Conservation (phyloP, 2,329 filamentous ascomycete genomes). For the Lecanosticta acicola region DNA sequence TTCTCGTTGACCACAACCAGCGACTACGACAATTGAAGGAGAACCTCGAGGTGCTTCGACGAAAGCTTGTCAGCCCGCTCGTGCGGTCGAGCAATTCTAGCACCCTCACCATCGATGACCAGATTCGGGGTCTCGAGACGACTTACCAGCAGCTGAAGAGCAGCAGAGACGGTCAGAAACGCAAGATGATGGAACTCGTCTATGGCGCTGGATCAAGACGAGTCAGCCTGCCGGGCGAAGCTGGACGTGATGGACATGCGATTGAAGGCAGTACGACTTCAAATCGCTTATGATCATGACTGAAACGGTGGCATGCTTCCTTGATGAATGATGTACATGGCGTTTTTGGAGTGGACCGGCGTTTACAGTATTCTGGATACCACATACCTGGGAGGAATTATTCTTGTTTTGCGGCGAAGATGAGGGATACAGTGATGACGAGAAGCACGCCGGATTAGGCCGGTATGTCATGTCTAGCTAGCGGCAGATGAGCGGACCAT, state of each 20-base stretch:
- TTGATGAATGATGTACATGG: not conserved
- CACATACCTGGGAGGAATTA: not conserved
- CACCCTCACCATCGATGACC: conserved; percentile 72
- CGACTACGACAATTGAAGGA: conserved; percentile 78
- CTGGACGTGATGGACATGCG: conserved; percentile 5
- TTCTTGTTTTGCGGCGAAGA: not conserved
- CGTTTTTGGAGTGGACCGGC: not conserved
- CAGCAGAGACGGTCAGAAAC: conserved; percentile 64
- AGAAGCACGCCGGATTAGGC: not conserved
- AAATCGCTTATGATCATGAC: not conserved
- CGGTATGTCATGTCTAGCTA: not conserved
- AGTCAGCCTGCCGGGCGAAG: conserved; percentile 13
- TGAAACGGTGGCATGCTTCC: not conserved
- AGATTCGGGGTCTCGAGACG: conserved; percentile 75
- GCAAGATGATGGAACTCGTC: conserved; percentile 33
- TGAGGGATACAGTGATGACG: not conserved
- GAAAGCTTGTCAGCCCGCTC: conserved; percentile 78
- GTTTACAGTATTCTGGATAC: not conserved
- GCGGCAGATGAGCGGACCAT: not conserved
- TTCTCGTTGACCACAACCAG: conserved; percentile 80
- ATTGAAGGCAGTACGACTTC: conserved; percentile 13
- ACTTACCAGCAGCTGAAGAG: conserved; percentile 72
- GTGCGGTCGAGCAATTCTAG: conserved; percentile 64
- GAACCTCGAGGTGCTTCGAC: conserved; percentile 75
- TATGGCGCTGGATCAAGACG: conserved; percentile 27